These are phyloP conservation scores for Porpolomopsis calyptriformis DNA, from an alignment of 768 basidiomycete species.

Conservation along the genomic window DNA sequence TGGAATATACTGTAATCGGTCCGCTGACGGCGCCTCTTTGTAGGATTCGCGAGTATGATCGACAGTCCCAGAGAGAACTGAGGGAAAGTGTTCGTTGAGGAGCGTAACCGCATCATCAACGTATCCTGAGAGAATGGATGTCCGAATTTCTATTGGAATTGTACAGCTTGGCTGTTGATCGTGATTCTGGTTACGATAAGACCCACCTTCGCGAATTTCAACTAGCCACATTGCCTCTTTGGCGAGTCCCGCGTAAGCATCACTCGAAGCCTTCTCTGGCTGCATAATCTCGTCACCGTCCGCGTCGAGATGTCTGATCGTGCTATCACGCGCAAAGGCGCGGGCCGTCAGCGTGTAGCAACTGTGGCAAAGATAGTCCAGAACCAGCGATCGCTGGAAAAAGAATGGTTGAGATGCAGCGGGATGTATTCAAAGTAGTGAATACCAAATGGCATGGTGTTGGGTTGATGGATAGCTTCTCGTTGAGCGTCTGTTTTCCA, in stretches of 20 bases:
- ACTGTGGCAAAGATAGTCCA: constrained; percentile 69
- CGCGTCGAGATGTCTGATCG: constrained; percentile 50
- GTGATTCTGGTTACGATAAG: neutral
- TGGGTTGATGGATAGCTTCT: constrained; percentile 1
- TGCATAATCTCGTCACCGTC: constrained; percentile 57
- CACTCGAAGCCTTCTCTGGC: constrained; percentile 13
- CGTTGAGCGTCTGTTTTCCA: neutral
- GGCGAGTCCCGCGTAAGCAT: constrained; percentile 18
- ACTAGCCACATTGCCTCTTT: constrained; percentile 36
- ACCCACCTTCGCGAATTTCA: constrained; percentile 44
- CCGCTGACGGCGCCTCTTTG: constrained; percentile 19
- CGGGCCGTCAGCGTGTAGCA: constrained; percentile 63
- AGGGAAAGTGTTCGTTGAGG: constrained; percentile 65
- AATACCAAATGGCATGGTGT: constrained; percentile 12
- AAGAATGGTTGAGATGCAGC: neutral
- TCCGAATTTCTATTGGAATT: constrained; percentile 48
- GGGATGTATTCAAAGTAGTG: neutral
- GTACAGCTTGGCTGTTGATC: neutral
- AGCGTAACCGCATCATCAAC: constrained; percentile 59
- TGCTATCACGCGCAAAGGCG: constrained; percentile 55
- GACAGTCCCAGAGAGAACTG: constrained; percentile 39
- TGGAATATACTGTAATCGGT: constrained; percentile 37
- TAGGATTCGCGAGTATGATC: constrained; percentile 12
- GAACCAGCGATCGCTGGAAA: constrained; percentile 50
- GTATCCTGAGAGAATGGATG: constrained; percentile 61